Base-by-base conservation (phyloP, 2,329 filamentous ascomycete genomes). In the Fusarium hostae region DNA sequence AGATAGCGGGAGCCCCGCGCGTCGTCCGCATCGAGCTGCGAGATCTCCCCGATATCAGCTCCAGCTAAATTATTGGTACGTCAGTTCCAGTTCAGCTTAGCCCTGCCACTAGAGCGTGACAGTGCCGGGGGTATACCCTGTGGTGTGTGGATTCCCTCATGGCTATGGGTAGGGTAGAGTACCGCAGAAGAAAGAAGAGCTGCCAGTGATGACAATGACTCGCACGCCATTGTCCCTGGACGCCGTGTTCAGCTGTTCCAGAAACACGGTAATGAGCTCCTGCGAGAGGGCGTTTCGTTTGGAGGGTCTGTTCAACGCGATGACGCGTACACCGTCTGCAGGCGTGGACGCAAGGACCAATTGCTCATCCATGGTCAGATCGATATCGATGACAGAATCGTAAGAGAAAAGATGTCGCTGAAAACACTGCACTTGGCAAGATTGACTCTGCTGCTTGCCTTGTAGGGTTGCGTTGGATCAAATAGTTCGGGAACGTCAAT, bases 241-340 rank as follows among this genome's bases (percentile, higher is more conserved):
- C 30, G 68, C 77, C 43, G 54, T 70, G 55, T 45, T 66, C 26
- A 80, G 74, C 50, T 73, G 75, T 50, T 64, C 74, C 26, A 83
- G 76, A 22, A 87, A 77, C 44, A 86, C 81, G 68, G 78, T 75
- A 71, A 87, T 85, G 81, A 88, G 84, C 50, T 77, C 77, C 60
- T 83, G 80, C 4, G 86, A 88, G 71, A 89, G 84, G 26, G 88
- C 87, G 81, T 90, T 90, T 70, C 86, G 83, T 74, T 89, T 89
- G 34, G 82, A 81, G 5, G 86, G 88, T 9, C 87, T 83, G 78
- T 88, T 87, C 60, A 88, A 77, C 20, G 84, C 83, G 58, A 89
- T 73, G 15, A 88, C 76, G 20, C 85, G 80, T 34, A 88, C 81
- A 43, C 80, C 81, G 13, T 76, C 75, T 20, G 66, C 67, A 9